phyloP scores from a whole-genome alignment of 169 alveolate species.

The Plasmodium gonderi region DNA sequence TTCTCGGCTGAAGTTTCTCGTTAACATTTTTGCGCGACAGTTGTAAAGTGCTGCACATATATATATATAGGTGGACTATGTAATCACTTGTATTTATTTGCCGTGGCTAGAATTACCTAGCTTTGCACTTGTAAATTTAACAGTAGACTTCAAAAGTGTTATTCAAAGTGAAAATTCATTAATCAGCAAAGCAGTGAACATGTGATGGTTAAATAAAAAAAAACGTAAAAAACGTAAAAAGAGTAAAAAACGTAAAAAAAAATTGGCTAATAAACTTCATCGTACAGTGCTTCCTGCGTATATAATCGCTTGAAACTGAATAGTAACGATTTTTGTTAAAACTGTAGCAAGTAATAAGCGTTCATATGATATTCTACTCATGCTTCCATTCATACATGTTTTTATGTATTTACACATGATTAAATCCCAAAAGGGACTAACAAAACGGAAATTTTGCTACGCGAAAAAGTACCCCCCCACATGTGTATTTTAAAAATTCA shows the following conservation, averaged over 20 bases:
- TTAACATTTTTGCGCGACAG: conserved; percentile 8
- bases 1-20: conserved; percentile 14
- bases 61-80: too few relatives aligned
- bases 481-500: too few relatives aligned
- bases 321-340: neutral
- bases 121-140: too few relatives aligned
- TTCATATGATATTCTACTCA: too few relatives aligned
- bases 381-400: too few relatives aligned
- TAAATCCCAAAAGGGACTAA: too few relatives aligned
- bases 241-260: neutral
- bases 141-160: too few relatives aligned
- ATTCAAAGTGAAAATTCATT: too few relatives aligned
- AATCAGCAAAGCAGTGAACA: neutral
- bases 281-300: neutral
- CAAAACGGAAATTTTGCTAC: neutral
- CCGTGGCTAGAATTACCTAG: too few relatives aligned
- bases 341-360: too few relatives aligned
- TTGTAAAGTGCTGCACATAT: neutral
- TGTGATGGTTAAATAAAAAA: neutral
- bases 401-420: too few relatives aligned
- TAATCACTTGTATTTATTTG: too few relatives aligned
- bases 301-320: neutral
- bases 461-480: neutral
- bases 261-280: neutral
- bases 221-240: neutral